Evolutionary conservation across 2,329 filamentous ascomycete genomes (phyloP).

Genomic region (Colletotrichum sp.): DNA sequence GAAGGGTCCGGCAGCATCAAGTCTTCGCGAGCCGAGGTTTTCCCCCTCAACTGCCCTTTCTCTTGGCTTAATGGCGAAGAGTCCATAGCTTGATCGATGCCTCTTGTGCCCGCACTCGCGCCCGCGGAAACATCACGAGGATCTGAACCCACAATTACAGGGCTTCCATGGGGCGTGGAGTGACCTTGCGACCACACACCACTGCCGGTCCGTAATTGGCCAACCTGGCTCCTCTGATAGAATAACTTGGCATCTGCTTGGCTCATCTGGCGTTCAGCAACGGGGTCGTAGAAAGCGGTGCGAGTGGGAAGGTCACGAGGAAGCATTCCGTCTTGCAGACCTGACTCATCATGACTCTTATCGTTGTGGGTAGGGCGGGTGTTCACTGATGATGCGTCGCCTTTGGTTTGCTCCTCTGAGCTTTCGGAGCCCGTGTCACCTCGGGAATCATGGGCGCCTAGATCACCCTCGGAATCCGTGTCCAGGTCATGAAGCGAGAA

Average conservation of each 20-base stretch:
- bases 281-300: constrained; percentile 92
- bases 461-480: constrained; percentile 19
- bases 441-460: not conserved
- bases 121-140: constrained; percentile 25
- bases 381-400: not conserved
- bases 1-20: constrained; percentile 1
- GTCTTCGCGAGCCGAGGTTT: not conserved
- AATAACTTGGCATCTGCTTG: constrained; percentile 95
- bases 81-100: constrained; percentile 30
- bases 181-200: constrained; percentile 42
- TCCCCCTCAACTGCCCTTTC: not conserved
- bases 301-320: constrained; percentile 66
- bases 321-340: constrained; percentile 61
- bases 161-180: constrained; percentile 51
- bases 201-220: constrained; percentile 44
- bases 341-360: not conserved
- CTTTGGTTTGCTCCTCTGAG: not conserved
- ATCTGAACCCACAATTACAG: constrained; percentile 36
- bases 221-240: constrained; percentile 86
- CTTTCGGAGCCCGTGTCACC: constrained; percentile 15
- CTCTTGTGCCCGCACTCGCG: constrained; percentile 32
- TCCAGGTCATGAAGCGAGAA: constrained; percentile 11
- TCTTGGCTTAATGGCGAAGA: constrained; percentile 2
- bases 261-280: constrained; percentile 92
- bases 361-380: not conserved